Evolutionary conservation across 208 protist genomes (phyloP).

Genomic region (Trypanosoma scelopori): DNA sequence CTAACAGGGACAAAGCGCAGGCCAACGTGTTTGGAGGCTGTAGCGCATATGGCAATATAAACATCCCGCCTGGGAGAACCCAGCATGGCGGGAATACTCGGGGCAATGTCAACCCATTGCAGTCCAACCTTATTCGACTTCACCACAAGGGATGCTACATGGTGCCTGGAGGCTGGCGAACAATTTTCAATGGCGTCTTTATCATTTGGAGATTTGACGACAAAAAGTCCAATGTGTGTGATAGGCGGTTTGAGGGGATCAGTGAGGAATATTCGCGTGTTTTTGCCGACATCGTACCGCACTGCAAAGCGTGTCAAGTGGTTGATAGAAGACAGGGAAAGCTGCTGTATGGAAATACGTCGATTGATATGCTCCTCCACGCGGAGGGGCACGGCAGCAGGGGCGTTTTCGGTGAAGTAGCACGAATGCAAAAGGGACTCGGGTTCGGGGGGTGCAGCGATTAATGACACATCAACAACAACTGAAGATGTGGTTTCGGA

Average conservation of each 20-base stretch:
- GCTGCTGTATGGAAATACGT: slow-evolving; percentile 31
- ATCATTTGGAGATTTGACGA: slow-evolving; percentile 19
- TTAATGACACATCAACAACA: slow-evolving; percentile 40
- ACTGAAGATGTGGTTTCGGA: slow-evolving; percentile 41
- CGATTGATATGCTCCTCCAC: slow-evolving; percentile 45
- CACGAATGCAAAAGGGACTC: slow-evolving; percentile 11
- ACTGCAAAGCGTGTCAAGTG: slow-evolving; percentile 53
- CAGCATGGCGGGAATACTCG: slow-evolving; percentile 29
- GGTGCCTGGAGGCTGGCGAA: slow-evolving; percentile 20
- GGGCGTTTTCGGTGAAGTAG: background rate
- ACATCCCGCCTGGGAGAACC: slow-evolving; percentile 27
- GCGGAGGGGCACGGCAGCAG: slow-evolving; percentile 35
- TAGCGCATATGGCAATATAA: slow-evolving; percentile 53
- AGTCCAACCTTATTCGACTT: slow-evolving; percentile 41
- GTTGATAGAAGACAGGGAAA: slow-evolving; percentile 58
- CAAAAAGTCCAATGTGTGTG: slow-evolving; percentile 42
- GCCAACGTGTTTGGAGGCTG: slow-evolving; percentile 36
- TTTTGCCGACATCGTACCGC: slow-evolving; percentile 26
- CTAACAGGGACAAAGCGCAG: slow-evolving; percentile 41
- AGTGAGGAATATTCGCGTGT: slow-evolving; percentile 51
- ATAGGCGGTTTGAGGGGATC: slow-evolving; percentile 57
- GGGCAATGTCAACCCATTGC: slow-evolving; percentile 39
- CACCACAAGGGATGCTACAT: slow-evolving; percentile 21
- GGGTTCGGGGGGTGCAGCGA: slow-evolving; percentile 29
- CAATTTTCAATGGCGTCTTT: slow-evolving; percentile 9